Percentiles rank a stretch among this genome's conserved stretches.
These are phyloP conservation scores for Kluyveromyces marxianus DNA, from an alignment of 1,139 yeast species.

Conservation along the genomic window DNA sequence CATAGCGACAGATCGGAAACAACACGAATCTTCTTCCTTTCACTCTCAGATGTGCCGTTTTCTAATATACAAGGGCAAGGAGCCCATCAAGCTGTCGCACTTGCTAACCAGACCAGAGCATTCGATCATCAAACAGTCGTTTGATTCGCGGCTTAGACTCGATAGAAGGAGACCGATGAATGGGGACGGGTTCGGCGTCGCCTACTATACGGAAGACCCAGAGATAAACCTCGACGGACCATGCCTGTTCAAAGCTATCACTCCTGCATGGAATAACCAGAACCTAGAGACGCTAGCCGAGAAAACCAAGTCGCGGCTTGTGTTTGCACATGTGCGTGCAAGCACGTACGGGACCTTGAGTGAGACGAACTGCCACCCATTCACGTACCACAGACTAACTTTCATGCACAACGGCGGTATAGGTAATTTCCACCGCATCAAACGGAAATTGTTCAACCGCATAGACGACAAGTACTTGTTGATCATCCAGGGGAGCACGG, in stretches of 20 bases:
- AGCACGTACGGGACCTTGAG: slow-evolving; percentile 90
- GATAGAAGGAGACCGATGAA: slow-evolving; percentile 88
- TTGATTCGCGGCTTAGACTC: slow-evolving; percentile 78
- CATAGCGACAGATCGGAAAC: not conserved
- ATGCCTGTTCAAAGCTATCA: slow-evolving; percentile 84
- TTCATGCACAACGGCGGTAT: slow-evolving; percentile 98
- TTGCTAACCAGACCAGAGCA: slow-evolving; percentile 92
- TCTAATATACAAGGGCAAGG: slow-evolving; percentile 43
- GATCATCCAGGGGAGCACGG: slow-evolving; percentile 85
- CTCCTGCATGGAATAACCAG: slow-evolving; percentile 97
- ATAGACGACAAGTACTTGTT: slow-evolving; percentile 75
- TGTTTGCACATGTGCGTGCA: slow-evolving; percentile 94
- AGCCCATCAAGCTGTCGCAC: slow-evolving; percentile 79
- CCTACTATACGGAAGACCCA: slow-evolving; percentile 65
- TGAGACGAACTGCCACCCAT: slow-evolving; percentile 95
- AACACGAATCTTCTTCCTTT: not conserved
- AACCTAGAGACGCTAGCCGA: slow-evolving; percentile 79
- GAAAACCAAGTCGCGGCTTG: slow-evolving; percentile 75
- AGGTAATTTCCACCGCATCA: slow-evolving; percentile 63
- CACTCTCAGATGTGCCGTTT: slow-evolving; percentile 29
- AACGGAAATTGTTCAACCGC: slow-evolving; percentile 62
- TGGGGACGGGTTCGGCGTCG: slow-evolving; percentile 98
- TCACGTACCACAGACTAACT: slow-evolving; percentile 77
- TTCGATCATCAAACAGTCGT: slow-evolving; percentile 92
- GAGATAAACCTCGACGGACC: slow-evolving; percentile 52